Evolutionary conservation across 2,329 filamentous ascomycete species (phyloP), one percentile per base, ranked within the genome.

Genomic region (Phymatotrichopsis omnivora): DNA sequence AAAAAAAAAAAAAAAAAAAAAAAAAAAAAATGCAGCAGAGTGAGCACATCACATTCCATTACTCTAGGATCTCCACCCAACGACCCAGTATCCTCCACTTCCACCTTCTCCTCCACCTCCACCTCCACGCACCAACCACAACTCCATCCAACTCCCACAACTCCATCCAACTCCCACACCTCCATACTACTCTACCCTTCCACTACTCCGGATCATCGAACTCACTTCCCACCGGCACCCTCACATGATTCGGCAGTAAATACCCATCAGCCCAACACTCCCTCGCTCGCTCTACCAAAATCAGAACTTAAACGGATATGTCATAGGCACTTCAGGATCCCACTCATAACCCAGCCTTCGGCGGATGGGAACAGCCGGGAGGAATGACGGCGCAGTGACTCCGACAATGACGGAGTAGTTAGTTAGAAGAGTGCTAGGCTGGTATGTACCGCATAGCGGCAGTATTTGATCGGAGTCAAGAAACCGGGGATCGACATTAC

Each of bases 371-470:
- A 86, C 87, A 1, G 74, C 70, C 50, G 80, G 65, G 53, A 93
- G 68, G 46, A 75, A 68, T 45, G 82, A 64, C 25, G 89, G 89
- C 7, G 85, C 86, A 46, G 76, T 60, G 55, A 67, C 69, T 57
- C 83, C 89, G 57, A 95, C 68, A 48, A 83, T 62, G 60, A 85
- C 69, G 59, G 84, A 85, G 74, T n/a, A n/a, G n/a, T n/a, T n/a
- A n/a, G n/a, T n/a, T 78, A 95, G 73, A 94, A 93, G 69, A 85
- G 82, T 49, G 86, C 85, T 42, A 91, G 89, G 65, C 82, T 83
- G 67, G 91, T 81, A 68, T 85, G 80, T 41, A 83, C 74, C 41
- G 86, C 79, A 86, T 87, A 96, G 67, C 80, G 80, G 60, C n/a
- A n/a, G 83, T 93, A 96, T 60, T 78, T 78, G 63, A 93, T 61